Evolutionary conservation across 768 basidiomycete genomes (phyloP), one percentile per base, ranked within the genome.

Genomic region (Phylloporus sp.): DNA sequence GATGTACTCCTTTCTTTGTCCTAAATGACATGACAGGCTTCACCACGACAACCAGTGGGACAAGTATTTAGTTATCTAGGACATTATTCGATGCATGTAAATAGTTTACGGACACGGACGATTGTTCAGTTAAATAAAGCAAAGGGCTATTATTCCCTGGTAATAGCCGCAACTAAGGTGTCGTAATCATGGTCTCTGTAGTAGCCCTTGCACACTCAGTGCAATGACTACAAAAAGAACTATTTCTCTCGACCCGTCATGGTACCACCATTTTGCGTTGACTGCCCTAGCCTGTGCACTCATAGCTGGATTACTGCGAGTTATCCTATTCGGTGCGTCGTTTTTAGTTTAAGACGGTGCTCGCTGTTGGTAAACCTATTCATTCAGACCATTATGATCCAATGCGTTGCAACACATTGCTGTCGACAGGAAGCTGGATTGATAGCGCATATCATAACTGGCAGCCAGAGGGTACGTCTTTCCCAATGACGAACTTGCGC

Each of bases 371-470:
- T 13, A 18, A n/a, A 34, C 35, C 29, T 16, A 12, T 42, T 26
- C 26, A 16, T 40, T 27, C 35, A 93, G 93, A 90, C 67, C 79
- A 76, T 66, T 69, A 76, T 7, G 92, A 94, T 67, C 82, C 86
- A 13, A 73, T 79, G 47, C 86, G 82, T 62, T 95, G 93, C 64
- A 72, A 78, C 52, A 77, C 88, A 5, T 68, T 94, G 24, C 66
- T 93, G 42, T 85, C 76, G 43, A 74, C 73, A 35, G 93, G 93
- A 26, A 80, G 78, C 59, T 95, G 92, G 92, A 67, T 92, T 49
- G 92, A 92, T 64, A 65, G 70, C 23, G 69, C 65, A 35, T 76
- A 78, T 64, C 74, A 67, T 54, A 86, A 85, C 61, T 97, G 93
- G 93, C 93, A 97, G 65, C 93, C 93, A 3, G 80, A 91, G 54